phyloP scores from a whole-genome alignment of 2,329 filamentous ascomycete genomes.

The Fusarium haematococcum region DNA sequence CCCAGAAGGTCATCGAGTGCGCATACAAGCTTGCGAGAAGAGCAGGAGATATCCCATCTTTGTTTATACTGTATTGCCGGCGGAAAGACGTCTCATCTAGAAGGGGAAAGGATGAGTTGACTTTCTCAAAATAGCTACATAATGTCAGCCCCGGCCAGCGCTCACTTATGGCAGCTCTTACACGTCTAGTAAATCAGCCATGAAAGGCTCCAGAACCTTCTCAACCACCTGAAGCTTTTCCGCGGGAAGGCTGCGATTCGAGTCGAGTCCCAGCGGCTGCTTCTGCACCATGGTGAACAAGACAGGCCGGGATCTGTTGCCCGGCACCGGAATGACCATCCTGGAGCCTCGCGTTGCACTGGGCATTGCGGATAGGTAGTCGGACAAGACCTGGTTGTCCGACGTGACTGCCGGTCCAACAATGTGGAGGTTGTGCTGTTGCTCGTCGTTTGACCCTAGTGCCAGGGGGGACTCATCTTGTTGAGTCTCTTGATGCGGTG shows the following conservation, averaged over 20 bases:
- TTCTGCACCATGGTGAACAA: conserved; percentile 61
- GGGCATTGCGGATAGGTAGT: conserved; percentile 60
- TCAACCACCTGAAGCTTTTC: conserved; percentile 67
- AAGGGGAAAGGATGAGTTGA: conserved; percentile 71
- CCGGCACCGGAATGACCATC: conserved; percentile 48
- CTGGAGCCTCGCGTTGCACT: conserved; percentile 45
- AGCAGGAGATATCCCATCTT: conserved; percentile 65
- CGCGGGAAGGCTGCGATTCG: conserved; percentile 53
- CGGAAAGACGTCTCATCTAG: conserved; percentile 67
- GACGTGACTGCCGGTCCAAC: conserved; percentile 70
- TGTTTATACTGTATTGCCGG: conserved; percentile 57
- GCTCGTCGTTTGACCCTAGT: conserved; percentile 50
- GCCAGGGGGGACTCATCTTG: conserved; percentile 45
- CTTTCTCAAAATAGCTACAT: conserved; percentile 47
- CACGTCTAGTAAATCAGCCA: conserved; percentile 62
- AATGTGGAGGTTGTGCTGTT: conserved; percentile 62
- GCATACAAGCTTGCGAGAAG: conserved; percentile 69
- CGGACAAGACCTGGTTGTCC: conserved; percentile 71
- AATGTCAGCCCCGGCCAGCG: conserved; percentile 8
- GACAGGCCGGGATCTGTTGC: conserved; percentile 52
- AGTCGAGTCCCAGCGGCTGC: conserved; percentile 56
- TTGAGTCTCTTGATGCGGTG: conserved; percentile 6
- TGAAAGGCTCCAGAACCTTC: conserved; percentile 68
- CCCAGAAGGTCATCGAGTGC: conserved; percentile 69
- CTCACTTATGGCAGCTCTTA: conserved; percentile 38